Evolutionary conservation across 257 asterid genomes (phyloP).

Genomic region (Petrea volubilis): DNA sequence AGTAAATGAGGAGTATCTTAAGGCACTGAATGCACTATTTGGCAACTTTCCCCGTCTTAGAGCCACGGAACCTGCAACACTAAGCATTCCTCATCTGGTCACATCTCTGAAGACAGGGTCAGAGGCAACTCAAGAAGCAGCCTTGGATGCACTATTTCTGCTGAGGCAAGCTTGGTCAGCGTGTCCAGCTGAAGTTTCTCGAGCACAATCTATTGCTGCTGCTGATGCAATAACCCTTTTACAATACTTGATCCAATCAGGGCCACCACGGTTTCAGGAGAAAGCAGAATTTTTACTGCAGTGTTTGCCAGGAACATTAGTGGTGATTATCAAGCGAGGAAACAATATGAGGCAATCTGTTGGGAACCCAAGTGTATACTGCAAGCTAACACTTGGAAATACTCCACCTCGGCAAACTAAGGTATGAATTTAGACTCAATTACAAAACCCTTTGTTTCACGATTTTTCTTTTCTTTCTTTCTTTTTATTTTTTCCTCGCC

Average conservation of each 20-base stretch:
- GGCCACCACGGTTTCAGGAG: conserved; percentile 97
- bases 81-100: conserved; percentile 94
- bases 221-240: conserved; percentile 94
- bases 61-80: conserved; percentile 97
- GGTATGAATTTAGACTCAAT: conserved; percentile 42
- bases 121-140: conserved; percentile 99
- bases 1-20: conserved; percentile 91
- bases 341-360: conserved; percentile 97
- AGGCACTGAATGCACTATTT: conserved; percentile 88
- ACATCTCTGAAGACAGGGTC: conserved; percentile 95
- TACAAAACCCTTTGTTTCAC: not conserved
- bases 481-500: too few relatives aligned
- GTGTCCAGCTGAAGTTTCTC: conserved; percentile 95
- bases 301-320: conserved; percentile 92
- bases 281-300: conserved; percentile 91
- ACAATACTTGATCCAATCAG: conserved; percentile 90
- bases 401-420: conserved; percentile 88
- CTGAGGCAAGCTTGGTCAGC: conserved; percentile 99
- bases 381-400: conserved; percentile 97
- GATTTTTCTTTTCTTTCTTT: too few relatives aligned
- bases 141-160: conserved; percentile 88
- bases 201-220: conserved; percentile 97
- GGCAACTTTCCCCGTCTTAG: conserved; percentile 96
- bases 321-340: conserved; percentile 89
- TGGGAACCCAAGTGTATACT: conserved; percentile 88